These are phyloP conservation scores for Medicago ruthenica DNA, from an alignment of 306 rosid species.

Conservation along the genomic window DNA sequence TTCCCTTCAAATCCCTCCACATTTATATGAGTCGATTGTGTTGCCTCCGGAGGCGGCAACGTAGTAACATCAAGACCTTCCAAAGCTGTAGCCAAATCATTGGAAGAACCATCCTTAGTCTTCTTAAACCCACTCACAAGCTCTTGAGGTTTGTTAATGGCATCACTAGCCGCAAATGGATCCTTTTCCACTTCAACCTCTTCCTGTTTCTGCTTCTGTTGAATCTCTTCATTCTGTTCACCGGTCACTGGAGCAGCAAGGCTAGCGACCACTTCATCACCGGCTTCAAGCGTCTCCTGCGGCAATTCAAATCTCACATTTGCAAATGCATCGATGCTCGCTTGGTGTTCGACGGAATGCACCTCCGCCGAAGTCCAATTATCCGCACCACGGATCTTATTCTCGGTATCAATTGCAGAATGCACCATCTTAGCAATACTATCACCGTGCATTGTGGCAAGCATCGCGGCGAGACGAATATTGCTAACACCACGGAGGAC, in stretches of 20 bases:
- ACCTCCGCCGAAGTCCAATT: constrained; percentile 61
- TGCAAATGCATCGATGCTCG: constrained; percentile 66
- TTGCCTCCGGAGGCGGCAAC: constrained; percentile 89
- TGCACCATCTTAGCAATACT: constrained; percentile 97
- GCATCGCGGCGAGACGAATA: constrained; percentile 97
- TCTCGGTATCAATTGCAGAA: constrained; percentile 78
- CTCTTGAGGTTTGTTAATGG: constrained; percentile 78
- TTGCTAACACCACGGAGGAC: constrained; percentile 86
- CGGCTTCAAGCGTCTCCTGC: constrained; percentile 78
- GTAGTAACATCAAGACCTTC: constrained; percentile 89
- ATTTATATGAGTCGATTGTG: constrained; percentile 84
- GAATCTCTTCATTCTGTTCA: constrained; percentile 63
- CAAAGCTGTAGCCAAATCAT: constrained; percentile 79
- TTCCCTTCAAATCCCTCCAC: constrained; percentile 98
- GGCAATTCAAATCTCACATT: constrained; percentile 70
- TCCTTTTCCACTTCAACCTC: constrained; percentile 68
- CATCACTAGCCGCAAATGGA: constrained; percentile 93
- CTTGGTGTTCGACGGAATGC: constrained; percentile 74
- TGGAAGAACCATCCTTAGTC: constrained; percentile 73
- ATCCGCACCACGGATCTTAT: constrained; percentile 91
- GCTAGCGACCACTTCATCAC: constrained; percentile 69
- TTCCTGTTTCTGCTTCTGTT: constrained; percentile 57
- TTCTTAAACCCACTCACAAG: constrained; percentile 86
- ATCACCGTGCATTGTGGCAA: constrained; percentile 83
- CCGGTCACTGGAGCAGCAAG: constrained; percentile 61